Evolutionary conservation across 1,284 basidiomycete species (phyloP).

Genomic region (Ceratobasidium sp.): DNA sequence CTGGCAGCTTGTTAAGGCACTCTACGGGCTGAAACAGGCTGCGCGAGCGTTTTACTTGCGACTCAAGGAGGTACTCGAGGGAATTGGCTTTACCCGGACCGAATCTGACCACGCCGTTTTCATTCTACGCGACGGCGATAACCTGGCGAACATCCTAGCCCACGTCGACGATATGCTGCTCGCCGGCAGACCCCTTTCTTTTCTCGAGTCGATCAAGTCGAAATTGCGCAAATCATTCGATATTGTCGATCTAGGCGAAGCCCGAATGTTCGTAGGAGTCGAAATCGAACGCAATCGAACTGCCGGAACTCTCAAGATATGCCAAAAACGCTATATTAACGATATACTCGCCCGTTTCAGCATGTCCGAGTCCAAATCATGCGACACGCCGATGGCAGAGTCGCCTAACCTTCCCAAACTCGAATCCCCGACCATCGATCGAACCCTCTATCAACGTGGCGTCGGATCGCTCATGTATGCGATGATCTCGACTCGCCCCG

Average conservation of each 20-base stretch:
- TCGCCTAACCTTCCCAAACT: not conserved
- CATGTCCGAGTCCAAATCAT: conserved; percentile 17
- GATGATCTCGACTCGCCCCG: conserved; percentile 44
- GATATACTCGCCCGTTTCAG: conserved; percentile 30
- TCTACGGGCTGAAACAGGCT: too few species aligned
- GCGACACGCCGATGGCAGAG: conserved; percentile 37
- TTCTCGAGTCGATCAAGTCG: not conserved
- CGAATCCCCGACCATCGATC: conserved; percentile 9
- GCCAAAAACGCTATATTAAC: conserved; percentile 31
- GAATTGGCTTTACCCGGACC: too few species aligned
- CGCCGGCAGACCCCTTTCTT: not conserved
- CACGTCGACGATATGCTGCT: conserved; percentile 34
- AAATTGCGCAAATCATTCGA: conserved; percentile 33
- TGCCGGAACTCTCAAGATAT: conserved; percentile 38
- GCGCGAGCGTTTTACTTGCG: too few species aligned
- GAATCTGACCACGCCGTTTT: too few species aligned
- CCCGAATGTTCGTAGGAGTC: too few species aligned
- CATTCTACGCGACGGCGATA: too few species aligned
- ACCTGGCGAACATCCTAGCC: conserved; percentile 12
- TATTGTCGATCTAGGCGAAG: too few species aligned
- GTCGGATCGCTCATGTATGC: conserved; percentile 45
- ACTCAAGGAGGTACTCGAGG: too few species aligned
- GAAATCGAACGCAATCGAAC: too few species aligned
- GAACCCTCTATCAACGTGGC: conserved; percentile 18
- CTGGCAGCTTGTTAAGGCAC: too few species aligned